phyloP scores from a whole-genome alignment of 176 grass and related monocot species.

The Neostapfia colusana region DNA sequence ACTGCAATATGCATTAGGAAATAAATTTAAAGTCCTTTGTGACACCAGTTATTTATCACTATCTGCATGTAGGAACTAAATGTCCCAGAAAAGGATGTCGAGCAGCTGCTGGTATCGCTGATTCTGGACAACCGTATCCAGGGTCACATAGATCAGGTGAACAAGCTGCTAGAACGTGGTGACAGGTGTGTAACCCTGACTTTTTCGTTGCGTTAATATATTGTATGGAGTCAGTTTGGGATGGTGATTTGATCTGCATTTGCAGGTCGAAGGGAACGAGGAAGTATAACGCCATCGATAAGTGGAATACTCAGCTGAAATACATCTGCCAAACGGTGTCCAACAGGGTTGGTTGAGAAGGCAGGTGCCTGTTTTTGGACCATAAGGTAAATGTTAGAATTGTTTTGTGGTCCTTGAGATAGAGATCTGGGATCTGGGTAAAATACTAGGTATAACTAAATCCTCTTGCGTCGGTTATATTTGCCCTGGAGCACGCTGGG shows the following conservation, averaged over 20 bases:
- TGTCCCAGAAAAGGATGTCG: constrained; percentile 95
- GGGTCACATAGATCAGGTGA: constrained; percentile 99
- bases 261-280: constrained; percentile 87
- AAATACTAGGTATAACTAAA: constrained; percentile 16
- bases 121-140: constrained; percentile 95
- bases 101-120: constrained; percentile 91
- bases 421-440: constrained; percentile 6
- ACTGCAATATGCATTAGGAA: constrained; percentile 33
- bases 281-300: constrained; percentile 90
- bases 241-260: constrained; percentile 19
- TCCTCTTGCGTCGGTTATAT: background rate
- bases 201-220: background rate
- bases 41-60: background rate
- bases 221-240: background rate
- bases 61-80: constrained; percentile 71
- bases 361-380: constrained; percentile 27
- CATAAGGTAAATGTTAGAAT: constrained; percentile 24
- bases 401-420: constrained; percentile 2
- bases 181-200: constrained; percentile 57
- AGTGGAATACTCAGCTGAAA: constrained; percentile 95
- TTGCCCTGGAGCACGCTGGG: constrained; percentile 6
- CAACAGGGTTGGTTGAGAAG: constrained; percentile 72
- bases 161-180: constrained; percentile 83
- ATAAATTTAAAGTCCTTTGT: constrained; percentile 25
- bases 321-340: constrained; percentile 77